Percentiles rank a stretch among this genome's conserved stretches.
phyloP scores from a whole-genome alignment of 2,329 filamentous ascomycete genomes.

The Lasiodiplodia citricola region DNA sequence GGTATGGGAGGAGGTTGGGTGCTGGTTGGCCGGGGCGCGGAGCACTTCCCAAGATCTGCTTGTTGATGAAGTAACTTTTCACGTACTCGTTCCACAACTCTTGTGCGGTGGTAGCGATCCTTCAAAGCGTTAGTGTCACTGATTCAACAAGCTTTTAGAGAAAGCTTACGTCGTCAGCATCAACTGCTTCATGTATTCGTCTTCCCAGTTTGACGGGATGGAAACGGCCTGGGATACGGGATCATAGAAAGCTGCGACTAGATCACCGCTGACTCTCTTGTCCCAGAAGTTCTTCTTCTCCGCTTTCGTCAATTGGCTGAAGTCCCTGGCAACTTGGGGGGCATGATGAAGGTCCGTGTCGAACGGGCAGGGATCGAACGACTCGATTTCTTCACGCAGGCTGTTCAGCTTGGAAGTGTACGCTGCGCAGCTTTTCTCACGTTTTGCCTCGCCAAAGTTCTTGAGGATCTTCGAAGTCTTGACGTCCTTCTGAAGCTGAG shows the following conservation, averaged over 20 bases:
- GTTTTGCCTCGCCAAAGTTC: too few relatives aligned
- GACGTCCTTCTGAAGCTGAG: too few relatives aligned
- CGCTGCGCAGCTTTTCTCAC: too few relatives aligned
- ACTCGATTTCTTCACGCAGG: too few relatives aligned
- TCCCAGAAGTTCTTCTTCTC: neutral
- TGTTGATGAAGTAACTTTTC: neutral
- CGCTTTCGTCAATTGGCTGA: neutral
- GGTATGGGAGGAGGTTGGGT: too few relatives aligned
- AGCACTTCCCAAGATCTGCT: too few relatives aligned
- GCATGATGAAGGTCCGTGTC: neutral
- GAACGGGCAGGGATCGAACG: neutral
- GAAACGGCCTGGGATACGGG: neutral
- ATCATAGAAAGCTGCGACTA: neutral
- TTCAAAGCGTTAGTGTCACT: neutral
- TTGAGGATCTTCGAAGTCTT: too few relatives aligned
- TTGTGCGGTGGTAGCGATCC: neutral
- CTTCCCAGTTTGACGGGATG: neutral
- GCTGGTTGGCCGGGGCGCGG: too few relatives aligned
- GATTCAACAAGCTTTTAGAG: neutral
- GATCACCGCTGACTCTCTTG: neutral
- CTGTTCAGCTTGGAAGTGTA: too few relatives aligned
- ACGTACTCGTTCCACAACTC: neutral
- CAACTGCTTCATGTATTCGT: neutral
- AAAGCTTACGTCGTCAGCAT: neutral
- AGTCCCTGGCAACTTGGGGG: neutral